Evolutionary conservation across 768 basidiomycete genomes (phyloP).

Genomic region (Trametes villosa): DNA sequence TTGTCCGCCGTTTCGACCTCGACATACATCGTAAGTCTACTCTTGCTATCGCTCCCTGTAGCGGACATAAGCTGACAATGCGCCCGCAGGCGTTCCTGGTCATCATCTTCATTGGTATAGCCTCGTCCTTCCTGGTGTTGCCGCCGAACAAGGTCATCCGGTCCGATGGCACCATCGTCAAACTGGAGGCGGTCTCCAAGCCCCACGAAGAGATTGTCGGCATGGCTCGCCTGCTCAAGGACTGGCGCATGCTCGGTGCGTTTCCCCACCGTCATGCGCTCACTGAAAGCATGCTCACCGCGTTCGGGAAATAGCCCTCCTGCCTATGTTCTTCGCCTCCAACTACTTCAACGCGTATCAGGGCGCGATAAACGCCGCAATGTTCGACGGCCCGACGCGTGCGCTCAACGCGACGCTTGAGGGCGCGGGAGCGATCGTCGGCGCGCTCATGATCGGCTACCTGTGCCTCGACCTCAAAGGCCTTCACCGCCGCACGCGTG

Average conservation of each 20-base stretch:
- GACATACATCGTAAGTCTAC: constrained; percentile 42
- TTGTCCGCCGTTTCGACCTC: constrained; percentile 43
- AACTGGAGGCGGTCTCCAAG: constrained; percentile 38
- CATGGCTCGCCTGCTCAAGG: constrained; percentile 41
- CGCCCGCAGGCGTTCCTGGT: constrained; percentile 43
- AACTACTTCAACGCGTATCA: constrained; percentile 54
- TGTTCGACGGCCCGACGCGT: constrained; percentile 49
- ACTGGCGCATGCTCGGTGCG: constrained; percentile 43
- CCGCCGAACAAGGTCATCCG: constrained; percentile 44
- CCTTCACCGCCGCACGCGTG: constrained; percentile 43
- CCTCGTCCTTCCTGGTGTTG: constrained; percentile 40
- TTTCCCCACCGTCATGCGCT: neutral
- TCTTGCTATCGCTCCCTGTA: no score
- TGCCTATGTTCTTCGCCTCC: constrained; percentile 50
- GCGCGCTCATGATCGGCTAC: constrained; percentile 47
- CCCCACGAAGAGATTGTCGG: constrained; percentile 35
- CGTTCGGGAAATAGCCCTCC: constrained; percentile 34
- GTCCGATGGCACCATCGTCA: constrained; percentile 46
- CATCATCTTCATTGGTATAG: constrained; percentile 48
- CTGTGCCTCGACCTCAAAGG: constrained; percentile 42
- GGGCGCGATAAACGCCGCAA: constrained; percentile 44
- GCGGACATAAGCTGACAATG: no score
- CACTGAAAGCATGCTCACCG: neutral
- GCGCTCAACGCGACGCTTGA: constrained; percentile 46
- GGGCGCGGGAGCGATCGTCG: constrained; percentile 46